phyloP scores from a whole-genome alignment of 106 monocot species.

The Dendrobium catenatum region DNA sequence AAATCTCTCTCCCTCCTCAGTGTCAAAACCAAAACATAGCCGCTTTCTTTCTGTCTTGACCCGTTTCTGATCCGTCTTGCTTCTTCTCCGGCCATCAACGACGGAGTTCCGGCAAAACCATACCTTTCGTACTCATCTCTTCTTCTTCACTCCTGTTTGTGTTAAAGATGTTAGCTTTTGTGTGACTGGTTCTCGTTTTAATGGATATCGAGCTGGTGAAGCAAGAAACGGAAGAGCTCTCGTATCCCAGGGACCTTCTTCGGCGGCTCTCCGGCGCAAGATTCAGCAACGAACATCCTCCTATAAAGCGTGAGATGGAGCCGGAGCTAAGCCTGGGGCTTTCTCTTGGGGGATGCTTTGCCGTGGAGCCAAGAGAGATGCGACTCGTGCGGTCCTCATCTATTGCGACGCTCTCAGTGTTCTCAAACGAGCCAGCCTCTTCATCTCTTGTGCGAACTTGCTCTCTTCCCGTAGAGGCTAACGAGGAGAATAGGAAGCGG shows the following conservation, averaged over 20 bases:
- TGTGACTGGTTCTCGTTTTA: not conserved
- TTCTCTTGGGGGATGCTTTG: conserved; percentile 53
- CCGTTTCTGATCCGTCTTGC: not conserved
- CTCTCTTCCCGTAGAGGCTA: conserved; percentile 35
- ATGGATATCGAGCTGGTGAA: conserved; percentile 10
- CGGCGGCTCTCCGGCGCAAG: conserved; percentile 10
- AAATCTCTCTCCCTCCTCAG: not conserved
- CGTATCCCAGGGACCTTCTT: conserved; percentile 34
- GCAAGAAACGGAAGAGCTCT: conserved; percentile 14
- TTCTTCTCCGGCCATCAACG: not conserved
- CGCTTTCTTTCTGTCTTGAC: not conserved
- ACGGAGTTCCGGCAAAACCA: not conserved
- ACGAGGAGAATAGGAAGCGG: conserved; percentile 45
- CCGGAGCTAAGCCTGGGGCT: conserved; percentile 63
- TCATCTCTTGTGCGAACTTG: conserved; percentile 20
- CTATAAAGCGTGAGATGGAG: conserved; percentile 4
- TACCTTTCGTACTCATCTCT: not conserved
- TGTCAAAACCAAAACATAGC: not conserved
- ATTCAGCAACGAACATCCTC: not conserved
- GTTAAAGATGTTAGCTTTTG: not conserved
- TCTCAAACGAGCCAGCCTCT: conserved; percentile 4
- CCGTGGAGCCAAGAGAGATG: conserved; percentile 26
- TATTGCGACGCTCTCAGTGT: conserved; percentile 20
- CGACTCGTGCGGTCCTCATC: conserved; percentile 41
- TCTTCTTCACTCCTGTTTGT: not conserved